phyloP scores from a whole-genome alignment of 1,284 basidiomycete species.

The Wolfiporia cocos region DNA sequence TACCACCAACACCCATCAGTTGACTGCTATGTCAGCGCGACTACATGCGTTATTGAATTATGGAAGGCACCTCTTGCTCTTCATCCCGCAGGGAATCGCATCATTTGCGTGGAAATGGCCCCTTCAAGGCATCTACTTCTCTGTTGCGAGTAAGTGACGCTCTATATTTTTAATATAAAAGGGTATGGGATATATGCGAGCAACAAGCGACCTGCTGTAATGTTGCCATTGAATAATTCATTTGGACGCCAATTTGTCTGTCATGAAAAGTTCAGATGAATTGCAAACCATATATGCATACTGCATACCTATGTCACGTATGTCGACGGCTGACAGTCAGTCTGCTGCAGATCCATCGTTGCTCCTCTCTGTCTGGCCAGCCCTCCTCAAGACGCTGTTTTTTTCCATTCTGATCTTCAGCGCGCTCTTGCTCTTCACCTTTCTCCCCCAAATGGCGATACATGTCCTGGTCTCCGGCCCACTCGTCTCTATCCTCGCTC shows the following conservation, averaged over 20 bases:
- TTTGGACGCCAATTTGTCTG: too few relatives aligned
- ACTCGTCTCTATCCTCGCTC: too few relatives aligned
- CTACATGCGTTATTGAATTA: constrained; percentile 14
- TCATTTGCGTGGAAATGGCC: constrained; percentile 29
- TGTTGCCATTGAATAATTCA: too few relatives aligned
- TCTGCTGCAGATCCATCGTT: constrained; percentile 22
- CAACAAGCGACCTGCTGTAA: too few relatives aligned
- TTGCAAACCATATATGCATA: too few relatives aligned
- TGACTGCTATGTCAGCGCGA: too few relatives aligned
- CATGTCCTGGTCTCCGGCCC: constrained; percentile 61
- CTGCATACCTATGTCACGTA: too few relatives aligned
- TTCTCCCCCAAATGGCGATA: constrained; percentile 63
- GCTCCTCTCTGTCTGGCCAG: constrained; percentile 31
- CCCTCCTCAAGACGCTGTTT: constrained; percentile 33
- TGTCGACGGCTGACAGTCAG: too few relatives aligned
- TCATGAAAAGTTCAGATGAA: too few relatives aligned
- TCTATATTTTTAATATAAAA: background rate
- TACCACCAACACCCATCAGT: too few relatives aligned
- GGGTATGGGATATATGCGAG: too few relatives aligned
- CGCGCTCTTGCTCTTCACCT: constrained; percentile 56
- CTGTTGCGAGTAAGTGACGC: constrained; percentile 18
- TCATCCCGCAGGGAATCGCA: constrained; percentile 16
- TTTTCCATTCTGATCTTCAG: constrained; percentile 38
- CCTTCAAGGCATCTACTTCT: constrained; percentile 22
- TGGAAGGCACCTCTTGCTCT: constrained; percentile 11